Conservation (phyloP, 169 alveolate genomes). For the Eimeria acervulina region DNA sequence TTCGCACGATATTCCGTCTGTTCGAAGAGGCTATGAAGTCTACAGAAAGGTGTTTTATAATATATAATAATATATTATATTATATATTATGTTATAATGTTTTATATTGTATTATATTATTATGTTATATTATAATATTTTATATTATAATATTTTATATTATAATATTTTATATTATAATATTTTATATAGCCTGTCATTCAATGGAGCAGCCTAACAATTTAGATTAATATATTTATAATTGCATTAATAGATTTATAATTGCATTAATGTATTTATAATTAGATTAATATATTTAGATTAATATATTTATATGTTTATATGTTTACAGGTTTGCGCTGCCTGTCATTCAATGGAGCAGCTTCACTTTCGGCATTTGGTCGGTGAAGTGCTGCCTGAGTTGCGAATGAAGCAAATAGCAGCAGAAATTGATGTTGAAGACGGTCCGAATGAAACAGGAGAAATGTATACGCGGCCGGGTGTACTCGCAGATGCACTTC, state of each 20-base stretch:
- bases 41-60: constrained; percentile 92
- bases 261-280: no score
- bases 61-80: no score
- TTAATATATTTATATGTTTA: neutral
- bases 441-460: constrained; percentile 94
- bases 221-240: no score
- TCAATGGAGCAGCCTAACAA: no score
- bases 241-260: no score
- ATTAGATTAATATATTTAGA: no score
- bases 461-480: constrained; percentile 95
- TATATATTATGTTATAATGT: no score
- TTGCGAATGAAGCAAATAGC: constrained; percentile 93
- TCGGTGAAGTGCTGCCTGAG: constrained; percentile 93
- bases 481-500: constrained; percentile 91
- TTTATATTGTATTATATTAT: no score
- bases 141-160: no score
- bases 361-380: constrained; percentile 92
- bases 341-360: constrained; percentile 94
- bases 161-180: no score
- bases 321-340: constrained; percentile 87
- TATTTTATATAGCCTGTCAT: no score
- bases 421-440: constrained; percentile 93
- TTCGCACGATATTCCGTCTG: constrained; percentile 93
- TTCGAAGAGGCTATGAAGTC: constrained; percentile 93
- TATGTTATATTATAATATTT: no score